phyloP scores from a whole-genome alignment of 345 rosid genomes.

The Gossypium anomalum region DNA sequence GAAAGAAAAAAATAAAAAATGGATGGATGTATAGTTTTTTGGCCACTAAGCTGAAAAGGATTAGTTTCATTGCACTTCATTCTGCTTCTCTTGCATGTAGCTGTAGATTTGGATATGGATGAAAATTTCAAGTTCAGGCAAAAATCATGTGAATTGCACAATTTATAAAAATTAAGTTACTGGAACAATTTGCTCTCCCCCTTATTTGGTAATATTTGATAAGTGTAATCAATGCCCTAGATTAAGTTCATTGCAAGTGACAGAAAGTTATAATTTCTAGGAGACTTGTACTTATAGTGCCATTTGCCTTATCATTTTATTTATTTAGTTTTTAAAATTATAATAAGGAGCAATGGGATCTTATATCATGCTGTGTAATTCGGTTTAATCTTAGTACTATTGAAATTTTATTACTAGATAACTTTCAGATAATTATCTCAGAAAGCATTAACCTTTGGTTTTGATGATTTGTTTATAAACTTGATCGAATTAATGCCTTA shows the following conservation, averaged over 20 bases:
- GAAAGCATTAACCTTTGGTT: too few relatives aligned
- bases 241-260: background rate
- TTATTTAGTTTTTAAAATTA: too few relatives aligned
- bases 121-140: background rate
- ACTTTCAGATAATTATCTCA: too few relatives aligned
- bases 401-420: too few relatives aligned
- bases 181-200: background rate
- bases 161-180: background rate
- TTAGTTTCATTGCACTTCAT: background rate
- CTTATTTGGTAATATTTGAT: background rate
- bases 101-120: background rate
- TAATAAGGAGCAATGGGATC: too few relatives aligned
- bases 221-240: background rate
- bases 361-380: too few relatives aligned
- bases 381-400: too few relatives aligned
- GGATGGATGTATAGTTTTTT: background rate
- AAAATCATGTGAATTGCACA: background rate
- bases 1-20: background rate
- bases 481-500: too few relatives aligned
- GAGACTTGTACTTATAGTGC: too few relatives aligned
- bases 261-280: background rate
- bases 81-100: background rate
- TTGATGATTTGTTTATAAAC: too few relatives aligned
- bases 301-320: too few relatives aligned
- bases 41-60: background rate